phyloP scores from a whole-genome alignment of 257 asterid species.

The Haberlea rhodopensis region DNA sequence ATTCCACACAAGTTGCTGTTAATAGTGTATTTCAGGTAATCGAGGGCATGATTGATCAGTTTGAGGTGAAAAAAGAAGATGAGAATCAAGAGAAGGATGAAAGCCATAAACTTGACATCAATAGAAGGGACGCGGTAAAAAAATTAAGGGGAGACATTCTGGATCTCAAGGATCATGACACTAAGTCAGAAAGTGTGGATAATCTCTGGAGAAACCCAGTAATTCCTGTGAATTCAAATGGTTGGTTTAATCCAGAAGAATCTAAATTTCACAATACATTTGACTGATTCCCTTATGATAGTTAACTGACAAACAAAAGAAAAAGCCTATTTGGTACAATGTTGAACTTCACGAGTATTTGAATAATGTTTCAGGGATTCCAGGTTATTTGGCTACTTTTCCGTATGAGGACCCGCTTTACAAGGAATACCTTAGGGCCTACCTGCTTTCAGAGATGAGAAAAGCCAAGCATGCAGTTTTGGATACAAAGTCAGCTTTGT shows the following conservation, averaged over 20 bases:
- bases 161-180: slow-evolving; percentile 24
- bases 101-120: slow-evolving; percentile 27
- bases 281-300: slow-evolving; percentile 18
- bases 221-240: slow-evolving; percentile 32
- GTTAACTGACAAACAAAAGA: slow-evolving; percentile 18
- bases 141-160: slow-evolving; percentile 29
- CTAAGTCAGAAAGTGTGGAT: slow-evolving; percentile 32
- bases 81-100: slow-evolving; percentile 37
- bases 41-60: slow-evolving; percentile 77
- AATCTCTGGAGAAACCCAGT: slow-evolving; percentile 23
- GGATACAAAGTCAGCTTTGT: slow-evolving; percentile 44
- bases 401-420: slow-evolving; percentile 47
- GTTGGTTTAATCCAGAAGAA: slow-evolving; percentile 25
- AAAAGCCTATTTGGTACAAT: slow-evolving; percentile 32
- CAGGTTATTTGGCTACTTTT: slow-evolving; percentile 32
- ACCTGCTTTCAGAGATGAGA: slow-evolving; percentile 44
- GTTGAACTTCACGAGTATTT: slow-evolving; percentile 30
- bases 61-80: slow-evolving; percentile 50
- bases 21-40: slow-evolving; percentile 78
- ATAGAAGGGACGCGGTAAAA: slow-evolving; percentile 33
- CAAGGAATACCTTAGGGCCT: slow-evolving; percentile 47
- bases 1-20: slow-evolving; percentile 93
- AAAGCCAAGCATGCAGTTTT: slow-evolving; percentile 35
- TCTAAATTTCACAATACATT: slow-evolving; percentile 23
- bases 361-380: slow-evolving; percentile 34